Percentiles rank a stretch among this genome's conserved stretches.
Evolutionary conservation across 441 rosid species (phyloP).

Genomic region (Caryocar brasiliense): DNA sequence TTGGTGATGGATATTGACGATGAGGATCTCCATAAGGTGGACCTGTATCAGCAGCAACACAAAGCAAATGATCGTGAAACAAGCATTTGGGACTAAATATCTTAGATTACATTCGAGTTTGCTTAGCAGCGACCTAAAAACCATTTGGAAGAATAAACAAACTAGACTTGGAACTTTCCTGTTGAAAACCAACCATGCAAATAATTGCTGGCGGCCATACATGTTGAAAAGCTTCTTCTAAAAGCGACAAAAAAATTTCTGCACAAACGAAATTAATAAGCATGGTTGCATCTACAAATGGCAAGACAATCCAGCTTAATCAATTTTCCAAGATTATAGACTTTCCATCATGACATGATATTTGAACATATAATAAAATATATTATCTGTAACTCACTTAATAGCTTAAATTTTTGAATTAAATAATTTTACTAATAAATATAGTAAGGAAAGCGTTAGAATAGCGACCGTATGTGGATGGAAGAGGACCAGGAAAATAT

Average conservation of each 20-base stretch:
- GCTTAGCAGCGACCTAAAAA: too few species aligned
- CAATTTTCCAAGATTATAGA: not conserved
- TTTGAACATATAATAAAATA: not conserved
- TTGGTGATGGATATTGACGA: not conserved
- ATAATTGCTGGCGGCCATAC: not conserved
- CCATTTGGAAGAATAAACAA: too few species aligned
- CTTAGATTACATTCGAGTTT: too few species aligned
- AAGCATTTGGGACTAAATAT: too few species aligned
- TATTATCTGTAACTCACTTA: too few species aligned
- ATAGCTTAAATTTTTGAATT: too few species aligned
- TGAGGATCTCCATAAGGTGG: not conserved
- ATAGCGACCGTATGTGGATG: slow-evolving; percentile 7
- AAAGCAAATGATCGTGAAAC: not conserved
- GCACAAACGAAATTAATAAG: not conserved
- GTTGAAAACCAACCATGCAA: not conserved
- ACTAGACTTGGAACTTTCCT: not conserved
- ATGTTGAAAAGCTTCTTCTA: too few species aligned
- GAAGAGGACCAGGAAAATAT: not conserved
- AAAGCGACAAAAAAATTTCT: too few species aligned
- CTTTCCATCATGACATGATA: not conserved
- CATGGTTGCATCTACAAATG: not conserved
- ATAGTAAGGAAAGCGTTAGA: not conserved
- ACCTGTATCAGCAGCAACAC: not conserved
- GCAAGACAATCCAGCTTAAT: not conserved
- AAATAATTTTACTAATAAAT: too few species aligned